phyloP scores from a whole-genome alignment of 192 early-diverging fungal species.

The Geosiphon pyriformis region DNA sequence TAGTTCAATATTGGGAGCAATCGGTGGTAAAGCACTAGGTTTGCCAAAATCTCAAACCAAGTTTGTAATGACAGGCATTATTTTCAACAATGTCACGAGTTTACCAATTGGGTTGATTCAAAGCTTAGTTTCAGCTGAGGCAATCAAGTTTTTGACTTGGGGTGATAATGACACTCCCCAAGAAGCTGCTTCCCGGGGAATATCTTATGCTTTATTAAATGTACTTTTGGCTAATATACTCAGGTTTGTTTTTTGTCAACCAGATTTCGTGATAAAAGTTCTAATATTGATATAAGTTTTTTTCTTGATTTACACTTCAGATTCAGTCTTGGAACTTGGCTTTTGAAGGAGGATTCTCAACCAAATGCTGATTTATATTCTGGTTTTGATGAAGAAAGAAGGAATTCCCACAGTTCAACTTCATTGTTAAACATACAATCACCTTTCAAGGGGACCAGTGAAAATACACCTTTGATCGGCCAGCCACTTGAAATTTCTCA shows the following conservation, averaged over 20 bases:
- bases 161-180: constrained; percentile 2
- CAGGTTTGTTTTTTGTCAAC: constrained; percentile 5
- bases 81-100: constrained; percentile 21
- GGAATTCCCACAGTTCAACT: no score
- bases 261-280: background rate
- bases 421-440: no score
- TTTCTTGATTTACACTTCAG: background rate
- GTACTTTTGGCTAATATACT: constrained; percentile 13
- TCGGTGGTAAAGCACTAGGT: constrained; percentile 14
- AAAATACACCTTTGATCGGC: background rate
- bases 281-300: background rate
- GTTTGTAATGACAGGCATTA: constrained; percentile 11
- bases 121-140: constrained; percentile 5
- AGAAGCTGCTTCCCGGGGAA: constrained; percentile 1
- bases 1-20: background rate
- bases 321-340: constrained; percentile 18
- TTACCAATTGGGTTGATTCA: constrained; percentile 22
- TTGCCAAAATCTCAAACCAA: constrained; percentile 3
- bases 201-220: constrained; percentile 17
- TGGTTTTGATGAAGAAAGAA: no score
- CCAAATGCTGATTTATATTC: no score
- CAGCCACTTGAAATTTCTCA: no score
- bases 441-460: background rate
- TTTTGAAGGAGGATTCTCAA: no score
- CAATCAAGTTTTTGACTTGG: constrained; percentile 4